Percentiles rank a stretch among this genome's conserved stretches.
Conservation (phyloP, 106 monocot species). For the Acanthochlamys bracteata region DNA sequence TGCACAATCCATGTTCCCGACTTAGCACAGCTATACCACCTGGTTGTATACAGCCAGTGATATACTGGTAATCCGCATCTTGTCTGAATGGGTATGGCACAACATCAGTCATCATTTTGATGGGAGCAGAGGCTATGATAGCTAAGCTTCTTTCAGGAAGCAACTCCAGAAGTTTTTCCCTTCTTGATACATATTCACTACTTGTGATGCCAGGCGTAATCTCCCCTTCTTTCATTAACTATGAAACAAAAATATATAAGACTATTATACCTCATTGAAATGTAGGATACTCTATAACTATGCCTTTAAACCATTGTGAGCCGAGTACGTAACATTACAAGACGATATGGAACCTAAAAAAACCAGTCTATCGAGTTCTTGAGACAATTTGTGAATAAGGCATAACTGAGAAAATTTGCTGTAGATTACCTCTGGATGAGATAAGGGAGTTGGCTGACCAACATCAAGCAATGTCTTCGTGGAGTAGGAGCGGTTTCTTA, state of each 20-base stretch:
- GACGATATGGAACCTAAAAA: too few relatives aligned
- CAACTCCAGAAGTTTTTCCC: slow-evolving; percentile 59
- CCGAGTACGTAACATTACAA: too few relatives aligned
- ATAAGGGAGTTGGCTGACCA: slow-evolving; percentile 68
- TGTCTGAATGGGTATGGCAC: slow-evolving; percentile 93
- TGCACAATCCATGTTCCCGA: slow-evolving; percentile 63
- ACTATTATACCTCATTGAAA: background rate
- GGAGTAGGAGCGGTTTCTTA: slow-evolving; percentile 16
- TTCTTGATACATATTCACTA: slow-evolving; percentile 66
- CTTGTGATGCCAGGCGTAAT: slow-evolving; percentile 65
- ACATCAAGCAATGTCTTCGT: slow-evolving; percentile 44
- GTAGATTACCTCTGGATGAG: slow-evolving; percentile 66
- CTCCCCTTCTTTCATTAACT: slow-evolving; percentile 67
- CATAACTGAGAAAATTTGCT: background rate
- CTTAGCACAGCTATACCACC: slow-evolving; percentile 82
- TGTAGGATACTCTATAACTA: background rate
- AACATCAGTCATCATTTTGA: slow-evolving; percentile 99
- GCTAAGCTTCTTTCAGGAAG: slow-evolving; percentile 83
- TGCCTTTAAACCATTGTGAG: too few relatives aligned
- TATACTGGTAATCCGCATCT: slow-evolving; percentile 83
- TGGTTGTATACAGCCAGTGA: slow-evolving; percentile 88
- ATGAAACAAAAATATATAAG: slow-evolving; percentile 4
- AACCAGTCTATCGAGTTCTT: too few relatives aligned
- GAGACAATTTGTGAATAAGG: too few relatives aligned
- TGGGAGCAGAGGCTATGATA: slow-evolving; percentile 74